phyloP scores from a whole-genome alignment of 163 green algal species.

The Trebouxia gelatinosa region DNA sequence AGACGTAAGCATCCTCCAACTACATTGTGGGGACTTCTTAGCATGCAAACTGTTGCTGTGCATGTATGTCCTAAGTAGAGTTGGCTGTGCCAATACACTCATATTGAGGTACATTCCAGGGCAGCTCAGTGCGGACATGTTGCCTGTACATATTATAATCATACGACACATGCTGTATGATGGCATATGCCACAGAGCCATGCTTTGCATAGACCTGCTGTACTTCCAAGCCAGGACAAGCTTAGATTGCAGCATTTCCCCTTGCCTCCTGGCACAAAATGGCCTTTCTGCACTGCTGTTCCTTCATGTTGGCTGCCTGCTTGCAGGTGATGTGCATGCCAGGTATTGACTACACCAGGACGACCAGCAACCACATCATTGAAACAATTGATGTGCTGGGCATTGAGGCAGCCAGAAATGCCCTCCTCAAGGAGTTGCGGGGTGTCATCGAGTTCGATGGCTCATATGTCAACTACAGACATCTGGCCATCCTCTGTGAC shows the following conservation, averaged over 20 bases:
- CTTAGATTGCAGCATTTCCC: no score
- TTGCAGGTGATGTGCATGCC: constrained; percentile 78
- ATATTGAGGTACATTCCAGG: no score
- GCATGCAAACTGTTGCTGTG: background rate
- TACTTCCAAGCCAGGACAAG: no score
- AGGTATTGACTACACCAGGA: constrained; percentile 88
- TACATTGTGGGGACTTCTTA: background rate
- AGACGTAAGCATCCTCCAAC: constrained; percentile 57
- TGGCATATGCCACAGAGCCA: no score
- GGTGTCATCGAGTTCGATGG: constrained; percentile 98
- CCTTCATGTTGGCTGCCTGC: background rate
- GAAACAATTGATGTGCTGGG: constrained; percentile 94
- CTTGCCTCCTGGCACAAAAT: no score
- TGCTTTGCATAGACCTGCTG: no score
- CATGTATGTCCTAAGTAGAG: background rate
- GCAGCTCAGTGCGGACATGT: no score
- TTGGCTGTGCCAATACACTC: no score
- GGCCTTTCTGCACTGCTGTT: no score
- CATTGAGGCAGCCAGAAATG: constrained; percentile 91
- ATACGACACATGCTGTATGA: no score
- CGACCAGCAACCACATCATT: constrained; percentile 88
- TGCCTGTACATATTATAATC: no score
- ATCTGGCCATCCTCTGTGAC: constrained; percentile 81
- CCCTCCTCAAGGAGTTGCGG: constrained; percentile 86
- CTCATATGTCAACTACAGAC: constrained; percentile 98